Evolutionary conservation across 805 yeast genomes (phyloP), one percentile per base, ranked within the genome.

Genomic region (Metschnikowia proteae): DNA sequence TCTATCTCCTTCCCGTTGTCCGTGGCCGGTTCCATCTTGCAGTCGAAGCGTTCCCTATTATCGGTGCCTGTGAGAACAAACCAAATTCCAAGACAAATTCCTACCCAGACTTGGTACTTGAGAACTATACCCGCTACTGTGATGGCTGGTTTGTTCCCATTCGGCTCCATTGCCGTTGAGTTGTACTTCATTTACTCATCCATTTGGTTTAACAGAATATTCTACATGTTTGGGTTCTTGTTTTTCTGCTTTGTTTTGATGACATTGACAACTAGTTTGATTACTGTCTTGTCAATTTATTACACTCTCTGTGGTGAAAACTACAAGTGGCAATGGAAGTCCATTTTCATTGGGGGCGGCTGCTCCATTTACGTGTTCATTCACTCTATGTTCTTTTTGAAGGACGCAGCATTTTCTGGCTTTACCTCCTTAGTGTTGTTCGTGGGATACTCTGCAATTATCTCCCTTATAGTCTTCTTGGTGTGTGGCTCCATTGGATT

Each of bases 301-400:
- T 86, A 88, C 73, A 79, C 89, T 3, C 76, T 94, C 56, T 88
- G 96, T 63, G 74, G 88, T 44, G 99, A 94, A 65, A 88, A 94
- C 67, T 91, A 95, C 75, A 82, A 83, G 66, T 94, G 99, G 99
- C 97, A 92, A 64, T 94, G 99, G 99, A 83, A 91, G 66, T 81
- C 96, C 3, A 70, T 88, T 58, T 80, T 86, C 60, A 79, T 89
- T 51, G 88, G 96, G 27, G 97, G 96, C 38, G 95, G 97, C 30
- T 85, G 96, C 64, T 79, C 96, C 0, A 57, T 84, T 46, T 94
- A 92, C 65, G 84, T 91, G 37, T 88, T 90, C 68, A 57, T 88
- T 43, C 96, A 94, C 67, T 83, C 97, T 2, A 71, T 90, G 50
- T 51, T 55, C 11, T 72, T 86, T 56, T 78, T 92, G 60, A 79